Evolutionary conservation across 352 stramenopile species (phyloP), one percentile per base, ranked within the genome.

Genomic region (Phytophthora cajani): DNA sequence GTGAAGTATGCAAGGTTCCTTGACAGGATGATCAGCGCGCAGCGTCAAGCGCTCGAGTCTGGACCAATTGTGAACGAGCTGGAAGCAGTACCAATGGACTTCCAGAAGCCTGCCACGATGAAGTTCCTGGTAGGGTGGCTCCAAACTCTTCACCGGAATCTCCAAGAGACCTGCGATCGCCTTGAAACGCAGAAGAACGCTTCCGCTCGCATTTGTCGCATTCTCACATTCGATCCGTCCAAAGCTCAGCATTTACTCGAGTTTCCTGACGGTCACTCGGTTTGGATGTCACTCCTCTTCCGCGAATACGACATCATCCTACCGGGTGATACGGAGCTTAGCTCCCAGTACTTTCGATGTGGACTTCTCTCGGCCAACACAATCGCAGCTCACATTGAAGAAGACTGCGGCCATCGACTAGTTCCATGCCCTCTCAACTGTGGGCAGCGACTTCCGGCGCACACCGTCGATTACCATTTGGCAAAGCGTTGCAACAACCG

Each of bases 401-500:
- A 71, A 1, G 67, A 82, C 2, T 95, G 88, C 30, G 57, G 55
- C 12, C 74, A 89, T 10, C 85, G 85, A 1, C 72, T 90, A 8
- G 59, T 93, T 0, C 19, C 72, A 11, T 95, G 88, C 61, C 88
- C 86, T n/a, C 63, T 93, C 0, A 72, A 65, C 3, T 95, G 88
- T 55, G 83, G 84, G 1, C 85, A 94, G 66, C 77, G 76, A 12
- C 64, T 93, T n/a, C 65, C 78, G 10, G 70, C 65, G 0, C 65
- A 83, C n/a, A 62, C 58, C 2, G 40, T 92, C 7, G 53, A 75
- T 0, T 27, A 59, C 27, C 88, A 95, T 54, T 42, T 87, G n/a
- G 58, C 63, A 21, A 85, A 82, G 59, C 79, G 82, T 5, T 95
- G 88, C 67, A 89, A 82, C 33, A 73, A 86, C 27, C 88, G 88